phyloP scores from a whole-genome alignment of 805 yeast genomes.

The Spathaspora passalidarum region DNA sequence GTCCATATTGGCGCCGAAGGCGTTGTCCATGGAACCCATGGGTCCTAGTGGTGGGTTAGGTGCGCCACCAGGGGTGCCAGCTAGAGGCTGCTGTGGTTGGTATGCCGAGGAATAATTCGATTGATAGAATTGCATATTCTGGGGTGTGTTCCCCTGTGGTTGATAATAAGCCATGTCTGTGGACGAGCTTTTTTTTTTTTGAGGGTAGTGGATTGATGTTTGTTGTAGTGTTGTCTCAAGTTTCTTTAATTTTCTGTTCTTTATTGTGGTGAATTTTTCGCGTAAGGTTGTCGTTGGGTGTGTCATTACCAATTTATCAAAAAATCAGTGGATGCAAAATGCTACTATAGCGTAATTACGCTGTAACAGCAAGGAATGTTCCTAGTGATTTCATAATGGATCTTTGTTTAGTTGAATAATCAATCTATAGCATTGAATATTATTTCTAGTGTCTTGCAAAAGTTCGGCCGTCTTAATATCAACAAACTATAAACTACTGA shows the following conservation, averaged over 20 bases:
- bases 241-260: neutral
- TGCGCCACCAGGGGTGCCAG: conserved; percentile 7
- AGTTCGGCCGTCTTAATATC: too few species aligned
- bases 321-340: neutral
- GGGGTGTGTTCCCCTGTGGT: conserved; percentile 30
- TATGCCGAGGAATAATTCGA: conserved; percentile 32
- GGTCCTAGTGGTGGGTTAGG: conserved; percentile 4
- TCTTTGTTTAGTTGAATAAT: too few species aligned
- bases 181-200: neutral
- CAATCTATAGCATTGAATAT: too few species aligned
- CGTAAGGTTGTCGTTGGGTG: neutral
- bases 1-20: conserved; percentile 33
- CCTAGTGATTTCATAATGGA: too few species aligned
- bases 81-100: conserved; percentile 16
- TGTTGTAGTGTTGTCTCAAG: neutral
- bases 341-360: neutral
- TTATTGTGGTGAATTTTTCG: neutral
- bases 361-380: too few species aligned
- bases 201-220: neutral
- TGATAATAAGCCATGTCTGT: conserved; percentile 40
- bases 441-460: too few species aligned
- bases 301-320: neutral
- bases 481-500: too few species aligned
- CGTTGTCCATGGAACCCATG: conserved; percentile 39
- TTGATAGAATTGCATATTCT: conserved; percentile 43